These are phyloP conservation scores for Dovyalis caffra DNA, from an alignment of 345 rosid genomes.

Conservation along the genomic window DNA sequence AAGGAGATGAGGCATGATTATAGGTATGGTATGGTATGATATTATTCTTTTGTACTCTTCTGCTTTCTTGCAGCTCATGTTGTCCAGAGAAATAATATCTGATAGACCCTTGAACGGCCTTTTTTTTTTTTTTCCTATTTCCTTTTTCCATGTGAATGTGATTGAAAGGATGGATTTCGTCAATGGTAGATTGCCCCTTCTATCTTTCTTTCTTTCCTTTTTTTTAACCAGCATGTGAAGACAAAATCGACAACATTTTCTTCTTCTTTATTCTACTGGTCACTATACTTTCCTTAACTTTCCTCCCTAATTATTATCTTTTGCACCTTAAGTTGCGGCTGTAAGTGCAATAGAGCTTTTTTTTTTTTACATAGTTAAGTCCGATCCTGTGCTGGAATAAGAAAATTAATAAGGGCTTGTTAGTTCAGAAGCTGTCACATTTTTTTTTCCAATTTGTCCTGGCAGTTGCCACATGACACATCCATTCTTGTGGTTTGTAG, in stretches of 20 bases:
- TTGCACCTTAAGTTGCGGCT: background rate
- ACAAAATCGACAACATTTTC: background rate
- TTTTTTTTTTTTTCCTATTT: background rate
- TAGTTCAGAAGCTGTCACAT: background rate
- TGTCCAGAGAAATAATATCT: too few species aligned
- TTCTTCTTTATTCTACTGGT: background rate
- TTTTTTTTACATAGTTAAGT: background rate
- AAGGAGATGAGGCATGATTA: constrained; percentile 7
- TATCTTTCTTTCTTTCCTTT: too few species aligned
- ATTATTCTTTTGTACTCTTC: background rate
- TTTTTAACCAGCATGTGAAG: background rate
- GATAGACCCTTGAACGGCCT: background rate
- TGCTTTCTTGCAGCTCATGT: background rate
- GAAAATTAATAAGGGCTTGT: background rate
- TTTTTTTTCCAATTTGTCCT: background rate
- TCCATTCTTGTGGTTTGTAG: background rate
- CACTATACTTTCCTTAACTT: background rate
- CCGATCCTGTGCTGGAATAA: background rate
- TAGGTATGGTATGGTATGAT: background rate
- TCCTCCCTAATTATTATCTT: background rate
- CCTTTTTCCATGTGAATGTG: background rate
- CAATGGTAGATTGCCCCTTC: background rate
- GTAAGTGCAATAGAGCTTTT: background rate
- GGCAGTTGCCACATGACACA: background rate
- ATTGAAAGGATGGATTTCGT: background rate